phyloP scores from a whole-genome alignment of 1,139 yeast species.

The Hansenula lynferdii region DNA sequence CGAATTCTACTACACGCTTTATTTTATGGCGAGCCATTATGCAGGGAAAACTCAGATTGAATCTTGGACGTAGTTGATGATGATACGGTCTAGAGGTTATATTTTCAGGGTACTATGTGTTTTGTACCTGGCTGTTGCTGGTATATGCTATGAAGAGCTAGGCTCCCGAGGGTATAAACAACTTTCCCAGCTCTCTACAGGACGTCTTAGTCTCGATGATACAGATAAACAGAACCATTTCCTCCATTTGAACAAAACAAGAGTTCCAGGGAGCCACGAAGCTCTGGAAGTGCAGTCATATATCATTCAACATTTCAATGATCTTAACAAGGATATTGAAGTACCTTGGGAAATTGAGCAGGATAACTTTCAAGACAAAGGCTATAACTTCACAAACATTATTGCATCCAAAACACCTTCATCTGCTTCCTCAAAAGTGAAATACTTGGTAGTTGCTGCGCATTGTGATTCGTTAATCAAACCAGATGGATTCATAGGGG shows the following conservation, averaged over 20 bases:
- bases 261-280: conserved; percentile 43
- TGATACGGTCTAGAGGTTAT: too few relatives aligned
- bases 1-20: too few relatives aligned
- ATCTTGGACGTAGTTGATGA: too few relatives aligned
- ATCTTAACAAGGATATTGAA: conserved; percentile 15
- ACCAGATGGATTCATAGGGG: conserved; percentile 55
- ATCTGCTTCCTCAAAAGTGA: conserved; percentile 23
- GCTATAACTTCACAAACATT: conserved; percentile 40
- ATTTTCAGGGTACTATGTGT: too few relatives aligned
- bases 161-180: not conserved
- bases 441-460: conserved; percentile 42
- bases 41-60: too few relatives aligned
- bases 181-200: not conserved
- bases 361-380: conserved; percentile 36
- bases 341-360: conserved; percentile 32
- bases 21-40: too few relatives aligned
- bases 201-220: conserved; percentile 9
- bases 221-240: conserved; percentile 14
- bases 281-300: conserved; percentile 34
- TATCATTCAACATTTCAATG: conserved; percentile 26
- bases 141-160: not conserved
- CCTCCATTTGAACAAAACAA: conserved; percentile 29
- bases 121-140: too few relatives aligned
- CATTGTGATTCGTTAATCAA: conserved; percentile 48
- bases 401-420: conserved; percentile 30